phyloP scores from a whole-genome alignment of 345 rosid species.

The Raphanus raphanistrum region DNA sequence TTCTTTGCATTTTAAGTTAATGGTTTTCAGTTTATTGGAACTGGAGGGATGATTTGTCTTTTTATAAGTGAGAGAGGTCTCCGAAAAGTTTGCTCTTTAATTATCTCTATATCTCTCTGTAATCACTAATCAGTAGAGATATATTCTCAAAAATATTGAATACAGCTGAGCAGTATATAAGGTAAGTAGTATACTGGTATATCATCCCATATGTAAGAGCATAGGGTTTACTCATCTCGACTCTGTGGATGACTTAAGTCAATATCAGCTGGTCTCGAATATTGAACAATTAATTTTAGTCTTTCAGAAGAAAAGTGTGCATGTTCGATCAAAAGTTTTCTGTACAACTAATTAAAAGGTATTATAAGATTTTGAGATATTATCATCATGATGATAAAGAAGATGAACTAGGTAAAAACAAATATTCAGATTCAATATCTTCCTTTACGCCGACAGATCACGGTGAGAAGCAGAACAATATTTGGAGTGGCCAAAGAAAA shows the following conservation, averaged over 20 bases:
- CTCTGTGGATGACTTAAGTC: too few relatives aligned
- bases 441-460: neutral
- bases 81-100: neutral
- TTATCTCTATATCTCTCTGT: neutral
- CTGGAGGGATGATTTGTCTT: neutral
- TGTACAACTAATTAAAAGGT: neutral
- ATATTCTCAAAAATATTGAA: too few relatives aligned
- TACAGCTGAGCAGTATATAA: too few relatives aligned
- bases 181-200: too few relatives aligned
- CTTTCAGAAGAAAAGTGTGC: neutral
- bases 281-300: neutral
- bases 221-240: too few relatives aligned
- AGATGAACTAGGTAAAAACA: neutral
- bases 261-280: neutral
- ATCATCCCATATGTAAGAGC: too few relatives aligned
- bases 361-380: slow-evolving; percentile 2
- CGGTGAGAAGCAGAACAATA: slow-evolving; percentile 6
- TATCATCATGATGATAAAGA: neutral
- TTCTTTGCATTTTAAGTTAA: neutral
- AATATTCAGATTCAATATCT: neutral
- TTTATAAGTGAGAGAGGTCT: neutral
- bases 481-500: neutral
- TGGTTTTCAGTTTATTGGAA: neutral
- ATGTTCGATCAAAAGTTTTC: neutral
- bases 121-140: too few relatives aligned